Base-by-base conservation (phyloP, 1,284 basidiomycete genomes). In the Sanghuangporus baumii region DNA sequence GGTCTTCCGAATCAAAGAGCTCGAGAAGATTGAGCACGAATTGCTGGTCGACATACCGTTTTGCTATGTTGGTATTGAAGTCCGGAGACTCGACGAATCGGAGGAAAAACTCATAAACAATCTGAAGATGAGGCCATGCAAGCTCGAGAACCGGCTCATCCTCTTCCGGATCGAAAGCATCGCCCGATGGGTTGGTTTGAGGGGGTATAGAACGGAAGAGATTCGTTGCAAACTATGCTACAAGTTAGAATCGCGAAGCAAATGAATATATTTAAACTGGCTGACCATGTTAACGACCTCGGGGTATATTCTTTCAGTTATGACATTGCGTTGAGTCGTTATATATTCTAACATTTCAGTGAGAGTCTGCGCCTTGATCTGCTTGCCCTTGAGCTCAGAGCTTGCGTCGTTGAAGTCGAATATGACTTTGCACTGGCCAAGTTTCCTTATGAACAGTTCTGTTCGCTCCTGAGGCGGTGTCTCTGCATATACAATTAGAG, bases 301-400 rank as follows among this genome's bases (percentile, higher is more conserved):
- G 57, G 97, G 97, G 84, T 99, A 99, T 86, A 99, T 84, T 70
- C 84, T 87, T 75, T 99, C 97, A 57, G 95, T 98, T 72, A 99
- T 97, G 69, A 98, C 95, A 66, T 93, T 91, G 66, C 94, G 87
- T 75, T 98, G 94, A 57, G 92, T 94, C 59, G 96, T 98, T 74
- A 99, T 97, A 76, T 98, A 99, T 73, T 99, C 97, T 73, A 99
- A 84, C 93, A 99, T 95, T 79, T 99, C 97, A 69, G 98, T 94
- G 60, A 99, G 78, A 4, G 97, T 95, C 73, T 97, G 93, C 1
- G 96, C 93, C 80, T 99, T 99, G 79, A 99, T 91, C 76, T 98
- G 96, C 79, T 99, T 99, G 68, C 95, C 96, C 73, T 91, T 91
- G 69, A 99, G 85, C 71, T 99, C 97, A 47, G 91, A 83, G 71